These are phyloP conservation scores for Claviceps monticola DNA, from an alignment of 2,329 filamentous ascomycete species.

Conservation along the genomic window DNA sequence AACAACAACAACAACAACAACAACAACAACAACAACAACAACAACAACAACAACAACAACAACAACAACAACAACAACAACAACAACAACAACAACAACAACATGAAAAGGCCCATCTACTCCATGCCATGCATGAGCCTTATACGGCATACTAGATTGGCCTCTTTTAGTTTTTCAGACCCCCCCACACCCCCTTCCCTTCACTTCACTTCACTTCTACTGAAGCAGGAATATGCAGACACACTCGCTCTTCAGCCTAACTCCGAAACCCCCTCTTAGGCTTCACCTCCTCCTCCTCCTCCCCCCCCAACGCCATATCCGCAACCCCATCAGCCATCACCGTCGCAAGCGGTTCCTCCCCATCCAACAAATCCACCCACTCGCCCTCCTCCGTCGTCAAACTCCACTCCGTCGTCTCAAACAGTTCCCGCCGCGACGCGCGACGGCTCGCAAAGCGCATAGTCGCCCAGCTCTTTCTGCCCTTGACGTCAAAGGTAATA, in stretches of 20 bases:
- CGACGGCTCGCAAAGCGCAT: conserved; percentile 74
- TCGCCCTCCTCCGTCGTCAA: conserved; percentile 50
- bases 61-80: too few species aligned
- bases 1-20: too few species aligned
- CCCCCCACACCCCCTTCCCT: background rate
- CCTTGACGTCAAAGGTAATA: conserved; percentile 76
- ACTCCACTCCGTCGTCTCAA: conserved; percentile 86
- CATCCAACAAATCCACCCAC: conserved; percentile 60
- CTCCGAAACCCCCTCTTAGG: conserved; percentile 36
- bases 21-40: too few species aligned
- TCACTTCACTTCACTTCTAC: background rate
- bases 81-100: too few species aligned
- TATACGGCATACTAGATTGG: too few species aligned
- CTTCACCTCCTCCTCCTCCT: too few species aligned
- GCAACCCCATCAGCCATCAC: conserved; percentile 23
- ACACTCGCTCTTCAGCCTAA: conserved; percentile 23
- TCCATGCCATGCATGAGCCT: too few species aligned
- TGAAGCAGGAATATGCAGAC: too few species aligned
- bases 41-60: too few species aligned
- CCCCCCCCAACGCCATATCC: conserved; percentile 14
- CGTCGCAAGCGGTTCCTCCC: conserved; percentile 50
- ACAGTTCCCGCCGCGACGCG: conserved; percentile 45
- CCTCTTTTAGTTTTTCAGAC: too few species aligned
- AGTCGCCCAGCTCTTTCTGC: conserved; percentile 52
- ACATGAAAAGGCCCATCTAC: background rate